Evolutionary conservation across 306 rosid genomes (phyloP).

Genomic region (Vigna reflexopilosa): DNA sequence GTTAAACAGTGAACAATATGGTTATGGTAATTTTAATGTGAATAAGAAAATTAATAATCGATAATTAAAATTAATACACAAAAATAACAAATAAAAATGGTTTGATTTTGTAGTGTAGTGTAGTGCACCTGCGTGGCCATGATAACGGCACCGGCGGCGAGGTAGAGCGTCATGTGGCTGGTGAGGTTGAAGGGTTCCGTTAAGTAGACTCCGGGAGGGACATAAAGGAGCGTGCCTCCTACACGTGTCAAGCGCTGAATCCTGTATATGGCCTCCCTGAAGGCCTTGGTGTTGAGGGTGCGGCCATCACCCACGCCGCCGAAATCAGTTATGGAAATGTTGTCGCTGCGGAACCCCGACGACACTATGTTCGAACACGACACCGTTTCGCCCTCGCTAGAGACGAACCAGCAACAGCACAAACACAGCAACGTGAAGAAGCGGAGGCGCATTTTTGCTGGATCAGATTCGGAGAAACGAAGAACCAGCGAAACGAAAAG

Average conservation of each 20-base stretch:
- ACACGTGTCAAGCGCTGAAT: constrained; percentile 59
- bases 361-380: constrained; percentile 81
- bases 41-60: no score
- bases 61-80: no score
- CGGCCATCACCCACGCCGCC: constrained; percentile 84
- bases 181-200: constrained; percentile 85
- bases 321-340: constrained; percentile 65
- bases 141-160: constrained; percentile 83
- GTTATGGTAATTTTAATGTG: no score
- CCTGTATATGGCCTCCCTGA: constrained; percentile 69
- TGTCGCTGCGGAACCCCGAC: constrained; percentile 59
- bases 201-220: constrained; percentile 84
- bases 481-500: background rate
- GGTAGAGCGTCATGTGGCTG: constrained; percentile 78
- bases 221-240: constrained; percentile 79
- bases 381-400: constrained; percentile 41
- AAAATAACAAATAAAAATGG: no score
- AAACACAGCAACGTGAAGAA: background rate
- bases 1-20: background rate
- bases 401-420: background rate
- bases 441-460: constrained; percentile 2
- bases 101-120: no score
- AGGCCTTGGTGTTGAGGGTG: constrained; percentile 77
- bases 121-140: constrained; percentile 69
- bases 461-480: background rate